Percentiles rank a stretch among this genome's conserved stretches.
Evolutionary conservation across 768 basidiomycete species (phyloP).

Genomic region (Galerina marginata): DNA sequence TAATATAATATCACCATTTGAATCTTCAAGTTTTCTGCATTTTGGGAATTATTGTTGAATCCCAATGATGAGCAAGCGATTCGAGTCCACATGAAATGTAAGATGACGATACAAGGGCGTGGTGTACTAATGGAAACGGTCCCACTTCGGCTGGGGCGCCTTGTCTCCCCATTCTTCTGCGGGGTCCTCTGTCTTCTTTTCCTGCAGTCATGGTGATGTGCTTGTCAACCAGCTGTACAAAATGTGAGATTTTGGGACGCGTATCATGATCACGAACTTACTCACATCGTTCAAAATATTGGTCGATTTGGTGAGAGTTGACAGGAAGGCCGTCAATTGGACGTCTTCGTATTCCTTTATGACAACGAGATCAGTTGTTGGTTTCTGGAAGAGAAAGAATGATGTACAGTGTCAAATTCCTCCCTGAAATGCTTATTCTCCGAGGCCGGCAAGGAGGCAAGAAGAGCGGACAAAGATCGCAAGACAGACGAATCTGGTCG

Average conservation of each 20-base stretch:
- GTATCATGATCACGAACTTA: slow-evolving; percentile 6
- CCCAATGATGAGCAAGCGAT: no score
- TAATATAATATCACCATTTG: no score
- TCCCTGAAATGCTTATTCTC: slow-evolving; percentile 82
- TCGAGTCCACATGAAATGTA: no score
- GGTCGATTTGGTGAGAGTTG: slow-evolving; percentile 87
- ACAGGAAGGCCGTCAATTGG: slow-evolving; percentile 88
- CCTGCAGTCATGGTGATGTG: slow-evolving; percentile 65
- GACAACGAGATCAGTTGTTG: neutral
- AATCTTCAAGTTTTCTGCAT: no score
- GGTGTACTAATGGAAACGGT: slow-evolving; percentile 49
- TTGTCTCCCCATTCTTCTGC: slow-evolving; percentile 59
- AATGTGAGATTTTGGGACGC: slow-evolving; percentile 2
- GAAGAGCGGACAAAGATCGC: slow-evolving; percentile 82
- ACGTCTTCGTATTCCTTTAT: slow-evolving; percentile 94
- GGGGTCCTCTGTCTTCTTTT: slow-evolving; percentile 59
- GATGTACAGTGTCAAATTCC: slow-evolving; percentile 84
- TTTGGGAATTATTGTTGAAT: no score
- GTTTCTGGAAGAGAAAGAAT: neutral
- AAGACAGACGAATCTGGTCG: slow-evolving; percentile 79
- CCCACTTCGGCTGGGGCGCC: slow-evolving; percentile 56
- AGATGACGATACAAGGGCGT: neutral
- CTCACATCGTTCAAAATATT: slow-evolving; percentile 89
- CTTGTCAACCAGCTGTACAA: slow-evolving; percentile 75
- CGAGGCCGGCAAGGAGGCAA: slow-evolving; percentile 88